A percentile compares a stretch with the other conserved stretches of the same genome.
Conservation (phyloP, 2,329 filamentous ascomycete species). For the Thielaviopsis punctulata region DNA sequence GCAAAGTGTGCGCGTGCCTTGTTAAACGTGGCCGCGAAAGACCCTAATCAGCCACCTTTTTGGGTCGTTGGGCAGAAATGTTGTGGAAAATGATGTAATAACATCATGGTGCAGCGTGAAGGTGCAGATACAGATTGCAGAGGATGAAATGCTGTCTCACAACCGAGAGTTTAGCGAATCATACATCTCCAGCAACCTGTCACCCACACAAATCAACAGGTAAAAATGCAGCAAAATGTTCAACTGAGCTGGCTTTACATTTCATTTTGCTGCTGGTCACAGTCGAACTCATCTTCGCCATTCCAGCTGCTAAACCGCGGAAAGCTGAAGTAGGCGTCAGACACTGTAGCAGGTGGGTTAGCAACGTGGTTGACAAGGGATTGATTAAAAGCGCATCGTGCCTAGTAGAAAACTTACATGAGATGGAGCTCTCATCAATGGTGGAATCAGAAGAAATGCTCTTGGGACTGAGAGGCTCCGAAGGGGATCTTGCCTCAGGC, state of each 20-base stretch:
- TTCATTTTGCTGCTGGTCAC: conserved; percentile 4
- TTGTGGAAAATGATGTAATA: conserved; percentile 9
- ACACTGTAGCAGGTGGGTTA: conserved; percentile 1
- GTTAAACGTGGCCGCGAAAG: background rate
- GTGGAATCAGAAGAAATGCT: conserved; percentile 1
- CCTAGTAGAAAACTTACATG: conserved; percentile 17
- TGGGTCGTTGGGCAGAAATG: conserved; percentile 2
- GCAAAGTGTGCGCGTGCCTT: background rate
- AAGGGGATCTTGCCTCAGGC: background rate
- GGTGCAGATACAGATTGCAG: conserved; percentile 2
- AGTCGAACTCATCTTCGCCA: conserved; percentile 18
- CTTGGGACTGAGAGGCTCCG: conserved; percentile 1
- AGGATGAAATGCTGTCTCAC: conserved; percentile 4
- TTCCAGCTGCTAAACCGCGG: conserved; percentile 56
- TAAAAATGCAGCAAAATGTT: background rate
- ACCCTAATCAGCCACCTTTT: conserved; percentile 1
- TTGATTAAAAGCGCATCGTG: background rate
- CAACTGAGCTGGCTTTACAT: background rate
- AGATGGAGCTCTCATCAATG: conserved; percentile 13
- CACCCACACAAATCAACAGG: background rate
- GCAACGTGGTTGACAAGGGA: conserved; percentile 1
- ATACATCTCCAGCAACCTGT: background rate
- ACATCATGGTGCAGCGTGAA: conserved; percentile 9
- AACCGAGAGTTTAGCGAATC: conserved; percentile 4
- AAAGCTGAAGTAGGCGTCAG: conserved; percentile 46